Conservation (phyloP, 768 basidiomycete species). For the Serendipita vermifera region DNA sequence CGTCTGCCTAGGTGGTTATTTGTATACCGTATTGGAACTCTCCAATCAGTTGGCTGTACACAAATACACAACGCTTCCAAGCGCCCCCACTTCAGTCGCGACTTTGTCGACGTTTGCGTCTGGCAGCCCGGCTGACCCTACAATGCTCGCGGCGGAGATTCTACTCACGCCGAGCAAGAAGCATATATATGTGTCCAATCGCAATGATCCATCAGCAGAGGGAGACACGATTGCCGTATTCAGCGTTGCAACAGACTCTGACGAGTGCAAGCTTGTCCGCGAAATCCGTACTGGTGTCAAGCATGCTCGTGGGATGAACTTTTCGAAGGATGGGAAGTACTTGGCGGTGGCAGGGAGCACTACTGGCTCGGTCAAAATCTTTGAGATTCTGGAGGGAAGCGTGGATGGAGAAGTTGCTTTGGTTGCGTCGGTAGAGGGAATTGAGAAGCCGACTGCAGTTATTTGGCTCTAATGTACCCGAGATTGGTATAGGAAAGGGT, state of each 20-base stretch:
- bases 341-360: slow-evolving; percentile 49
- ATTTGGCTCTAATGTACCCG: slow-evolving; percentile 12
- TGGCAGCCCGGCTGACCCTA: slow-evolving; percentile 19
- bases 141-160: slow-evolving; percentile 48
- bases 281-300: slow-evolving; percentile 58
- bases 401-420: slow-evolving; percentile 10
- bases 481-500: background rate
- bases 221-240: slow-evolving; percentile 68
- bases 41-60: slow-evolving; percentile 45
- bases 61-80: slow-evolving; percentile 33
- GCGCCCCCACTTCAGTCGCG: slow-evolving; percentile 24
- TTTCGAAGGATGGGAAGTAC: slow-evolving; percentile 41
- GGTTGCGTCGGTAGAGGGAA: slow-evolving; percentile 14
- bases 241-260: slow-evolving; percentile 25
- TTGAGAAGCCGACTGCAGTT: slow-evolving; percentile 17
- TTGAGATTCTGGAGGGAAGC: slow-evolving; percentile 50
- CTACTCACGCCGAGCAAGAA: slow-evolving; percentile 38
- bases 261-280: slow-evolving; percentile 33
- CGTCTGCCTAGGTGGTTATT: slow-evolving; percentile 34
- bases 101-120: slow-evolving; percentile 21
- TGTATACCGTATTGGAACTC: slow-evolving; percentile 62
- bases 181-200: slow-evolving; percentile 62
- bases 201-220: slow-evolving; percentile 53
- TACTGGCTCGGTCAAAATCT: slow-evolving; percentile 58
- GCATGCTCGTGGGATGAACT: slow-evolving; percentile 55